A percentile compares a stretch with the other conserved stretches of the same genome.
Evolutionary conservation across 2,329 filamentous ascomycete species (phyloP).

Genomic region (Myriosclerotinia curreyana): DNA sequence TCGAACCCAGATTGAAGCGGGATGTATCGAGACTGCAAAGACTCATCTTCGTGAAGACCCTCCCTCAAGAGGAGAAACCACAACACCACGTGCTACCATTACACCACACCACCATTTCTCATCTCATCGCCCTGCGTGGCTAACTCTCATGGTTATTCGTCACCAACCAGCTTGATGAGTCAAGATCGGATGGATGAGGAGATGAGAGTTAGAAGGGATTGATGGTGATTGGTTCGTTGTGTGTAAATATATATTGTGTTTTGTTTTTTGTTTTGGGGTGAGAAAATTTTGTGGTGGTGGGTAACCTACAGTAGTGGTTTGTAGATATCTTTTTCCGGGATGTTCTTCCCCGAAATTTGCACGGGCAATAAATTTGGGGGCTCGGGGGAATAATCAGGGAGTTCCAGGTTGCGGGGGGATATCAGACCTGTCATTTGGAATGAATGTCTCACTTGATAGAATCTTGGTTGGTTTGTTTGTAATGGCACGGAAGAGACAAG

Average conservation of each 20-base stretch:
- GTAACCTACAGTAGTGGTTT: too few species aligned
- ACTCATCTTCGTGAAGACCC: constrained; percentile 12
- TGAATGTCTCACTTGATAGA: background rate
- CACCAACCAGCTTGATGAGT: constrained; percentile 6
- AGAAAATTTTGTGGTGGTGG: too few species aligned
- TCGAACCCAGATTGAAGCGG: constrained; percentile 23
- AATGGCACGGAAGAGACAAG: background rate
- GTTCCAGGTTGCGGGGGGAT: too few species aligned
- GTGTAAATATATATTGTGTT: background rate
- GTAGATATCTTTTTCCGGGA: background rate
- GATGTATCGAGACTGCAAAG: background rate
- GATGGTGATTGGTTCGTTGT: background rate
- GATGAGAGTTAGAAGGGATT: background rate
- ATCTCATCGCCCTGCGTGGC: accelerated
- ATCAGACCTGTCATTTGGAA: background rate
- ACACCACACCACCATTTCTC: constrained; percentile 18
- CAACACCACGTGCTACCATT: constrained; percentile 23
- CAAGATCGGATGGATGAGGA: background rate
- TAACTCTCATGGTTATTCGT: background rate
- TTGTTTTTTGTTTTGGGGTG: background rate
- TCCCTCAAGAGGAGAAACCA: constrained; percentile 4
- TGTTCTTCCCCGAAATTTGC: constrained; percentile 1
- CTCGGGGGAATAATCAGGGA: too few species aligned
- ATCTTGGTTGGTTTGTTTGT: background rate
- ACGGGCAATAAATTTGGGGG: background rate